These are phyloP conservation scores for Paxillus involutus DNA, from an alignment of 768 basidiomycete species.

Conservation along the genomic window DNA sequence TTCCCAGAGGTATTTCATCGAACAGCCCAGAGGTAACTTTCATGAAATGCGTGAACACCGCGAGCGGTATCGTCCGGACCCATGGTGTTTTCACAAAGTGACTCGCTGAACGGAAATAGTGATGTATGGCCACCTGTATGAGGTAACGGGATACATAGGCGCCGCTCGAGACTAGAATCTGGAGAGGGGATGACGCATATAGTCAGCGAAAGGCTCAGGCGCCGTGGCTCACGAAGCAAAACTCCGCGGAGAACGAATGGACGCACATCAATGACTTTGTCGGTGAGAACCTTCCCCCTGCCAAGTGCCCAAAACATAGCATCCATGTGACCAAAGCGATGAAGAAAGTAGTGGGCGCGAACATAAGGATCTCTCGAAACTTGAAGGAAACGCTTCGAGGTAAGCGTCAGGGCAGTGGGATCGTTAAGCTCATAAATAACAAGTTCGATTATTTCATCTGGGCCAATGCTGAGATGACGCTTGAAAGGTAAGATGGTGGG, in stretches of 20 bases:
- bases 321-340: constrained; percentile 67
- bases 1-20: constrained; percentile 65
- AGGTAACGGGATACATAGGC: constrained; percentile 80
- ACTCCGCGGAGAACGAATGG: constrained; percentile 18
- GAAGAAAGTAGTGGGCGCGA: constrained; percentile 75
- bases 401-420: constrained; percentile 57
- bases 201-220: constrained; percentile 13
- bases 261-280: constrained; percentile 70
- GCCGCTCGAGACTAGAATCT: constrained; percentile 76
- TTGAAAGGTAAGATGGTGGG: constrained; percentile 4
- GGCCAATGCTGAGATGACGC: constrained; percentile 7
- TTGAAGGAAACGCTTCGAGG: constrained; percentile 56
- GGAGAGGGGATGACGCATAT: constrained; percentile 20
- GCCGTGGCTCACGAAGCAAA: constrained; percentile 17
- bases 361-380: constrained; percentile 76
- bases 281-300: constrained; percentile 62
- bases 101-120: constrained; percentile 70
- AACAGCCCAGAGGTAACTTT: constrained; percentile 55
- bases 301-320: constrained; percentile 77
- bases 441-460: constrained; percentile 69
- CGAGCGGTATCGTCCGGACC: constrained; percentile 64
- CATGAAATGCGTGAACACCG: constrained; percentile 65
- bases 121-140: constrained; percentile 74
- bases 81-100: constrained; percentile 77
- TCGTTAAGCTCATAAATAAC: constrained; percentile 72